Conservation (phyloP, 305 asterid genomes). For the Andrographis paniculata region DNA sequence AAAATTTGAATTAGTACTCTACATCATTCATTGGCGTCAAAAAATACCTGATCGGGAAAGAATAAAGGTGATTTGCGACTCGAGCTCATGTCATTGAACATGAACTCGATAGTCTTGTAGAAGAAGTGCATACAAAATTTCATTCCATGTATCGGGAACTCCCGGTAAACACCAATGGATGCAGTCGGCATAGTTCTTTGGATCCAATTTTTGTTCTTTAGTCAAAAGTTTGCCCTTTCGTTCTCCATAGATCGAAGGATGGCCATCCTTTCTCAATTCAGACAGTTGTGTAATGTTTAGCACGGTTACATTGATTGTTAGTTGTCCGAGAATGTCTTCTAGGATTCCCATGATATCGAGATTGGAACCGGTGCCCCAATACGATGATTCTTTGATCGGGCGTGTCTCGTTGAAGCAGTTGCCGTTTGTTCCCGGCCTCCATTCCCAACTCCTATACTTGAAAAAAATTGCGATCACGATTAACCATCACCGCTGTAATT, state of each 20-base stretch:
- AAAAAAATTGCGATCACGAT: too few species aligned
- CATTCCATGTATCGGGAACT: constrained; percentile 86
- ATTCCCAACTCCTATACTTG: constrained; percentile 82
- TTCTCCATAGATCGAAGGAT: constrained; percentile 72
- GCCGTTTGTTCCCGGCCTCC: constrained; percentile 68
- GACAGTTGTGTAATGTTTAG: constrained; percentile 80
- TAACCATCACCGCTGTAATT: too few species aligned
- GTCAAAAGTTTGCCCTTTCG: constrained; percentile 79
- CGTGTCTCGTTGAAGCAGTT: constrained; percentile 72
- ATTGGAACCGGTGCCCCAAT: constrained; percentile 91
- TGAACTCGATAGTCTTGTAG: constrained; percentile 61
- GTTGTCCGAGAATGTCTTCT: constrained; percentile 30
- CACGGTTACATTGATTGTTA: constrained; percentile 43
- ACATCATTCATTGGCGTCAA: too few species aligned
- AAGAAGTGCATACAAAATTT: constrained; percentile 60
- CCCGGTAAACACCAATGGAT: constrained; percentile 99
- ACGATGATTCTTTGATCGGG: constrained; percentile 49
- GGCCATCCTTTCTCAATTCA: constrained; percentile 79
- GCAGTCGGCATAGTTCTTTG: constrained; percentile 68
- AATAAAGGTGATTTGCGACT: too few species aligned
- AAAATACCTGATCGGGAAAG: too few species aligned
- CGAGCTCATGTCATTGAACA: too few species aligned
- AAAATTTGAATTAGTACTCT: too few species aligned
- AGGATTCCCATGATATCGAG: constrained; percentile 64
- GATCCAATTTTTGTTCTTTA: constrained; percentile 57